Conservation (phyloP, 1,284 basidiomycete species). For the Porodaedalea pini region DNA sequence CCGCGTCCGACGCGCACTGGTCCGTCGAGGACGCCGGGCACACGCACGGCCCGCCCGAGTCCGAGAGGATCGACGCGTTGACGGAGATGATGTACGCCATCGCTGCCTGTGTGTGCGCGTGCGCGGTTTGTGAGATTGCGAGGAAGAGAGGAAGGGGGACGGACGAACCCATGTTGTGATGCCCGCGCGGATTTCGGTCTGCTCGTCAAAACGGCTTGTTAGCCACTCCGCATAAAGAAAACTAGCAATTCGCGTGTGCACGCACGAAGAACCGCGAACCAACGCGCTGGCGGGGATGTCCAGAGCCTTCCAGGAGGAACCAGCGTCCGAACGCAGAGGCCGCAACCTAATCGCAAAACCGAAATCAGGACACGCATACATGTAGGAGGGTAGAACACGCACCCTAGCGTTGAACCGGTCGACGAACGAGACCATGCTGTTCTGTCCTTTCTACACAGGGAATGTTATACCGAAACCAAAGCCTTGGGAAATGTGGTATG, state of each 20-base stretch:
- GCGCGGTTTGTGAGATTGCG: too few species aligned
- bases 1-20: conserved; percentile 51
- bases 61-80: conserved; percentile 74
- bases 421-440: conserved; percentile 5
- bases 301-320: conserved; percentile 84
- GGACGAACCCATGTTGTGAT: conserved; percentile 74
- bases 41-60: conserved; percentile 79
- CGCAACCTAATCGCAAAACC: conserved; percentile 51
- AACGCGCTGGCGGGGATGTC: conserved; percentile 67
- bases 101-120: conserved; percentile 49
- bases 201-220: not conserved
- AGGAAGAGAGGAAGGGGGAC: not conserved
- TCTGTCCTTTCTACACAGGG: not conserved
- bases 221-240: not conserved
- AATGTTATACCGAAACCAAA: too few species aligned
- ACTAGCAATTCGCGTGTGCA: conserved; percentile 15
- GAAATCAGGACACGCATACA: not conserved
- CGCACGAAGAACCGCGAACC: conserved; percentile 74
- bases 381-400: not conserved
- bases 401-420: conserved; percentile 11
- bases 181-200: conserved; percentile 81
- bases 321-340: conserved; percentile 70
- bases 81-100: conserved; percentile 82
- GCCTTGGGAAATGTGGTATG: not conserved
- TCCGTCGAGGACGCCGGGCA: conserved; percentile 48